Evolutionary conservation across 192 early-diverging fungal genomes (phyloP), one percentile per base, ranked within the genome.

Genomic region (Lunasporangiospora selenospora): DNA sequence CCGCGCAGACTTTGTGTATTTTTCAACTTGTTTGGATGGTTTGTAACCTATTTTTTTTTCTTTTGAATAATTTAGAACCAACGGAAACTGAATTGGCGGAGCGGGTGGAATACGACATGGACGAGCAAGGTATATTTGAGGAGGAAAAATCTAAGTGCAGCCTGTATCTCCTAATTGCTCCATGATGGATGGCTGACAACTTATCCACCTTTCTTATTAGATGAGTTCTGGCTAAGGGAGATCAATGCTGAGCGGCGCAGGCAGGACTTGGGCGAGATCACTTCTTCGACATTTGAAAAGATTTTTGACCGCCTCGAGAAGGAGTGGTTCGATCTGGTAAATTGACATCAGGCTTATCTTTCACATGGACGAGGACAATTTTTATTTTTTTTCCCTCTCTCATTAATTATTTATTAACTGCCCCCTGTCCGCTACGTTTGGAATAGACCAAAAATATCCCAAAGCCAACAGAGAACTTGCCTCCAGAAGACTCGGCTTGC

Each of bases 61-160:
- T 8, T 13, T 33, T 39, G 30, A 52, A 2, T 13, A 18, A 12
- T 51, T 43, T 73, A 86, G 86, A 88, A 53, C 83, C 83, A 13
- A 73, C 85, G 1, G 86, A 88, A 49, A 79, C 58, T 29, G 82
- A 84, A 15, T 69, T 88, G 15, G 81, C 67, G 33, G 86, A 83
- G 27, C 80, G 73, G 9, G 87, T 94, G 31, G 98, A 99, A 75
- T 99, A 99, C 67, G 98, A 99, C 76, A 90, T 99, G 91, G 98
- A 99, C 65, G 95, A 99, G 59, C 91, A 97, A 80, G 93, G 87
- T 85, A 81, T n/a, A 31, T 4, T 18, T n/a, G n/a, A n/a, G n/a
- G n/a, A n/a, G n/a, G n/a, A n/a, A n/a, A n/a, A n/a, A n/a, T n/a
- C n/a, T n/a, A n/a, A n/a, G n/a, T n/a, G n/a, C n/a, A n/a, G n/a